phyloP scores from a whole-genome alignment of 2,329 filamentous ascomycete genomes.

The Fusarium humuli region DNA sequence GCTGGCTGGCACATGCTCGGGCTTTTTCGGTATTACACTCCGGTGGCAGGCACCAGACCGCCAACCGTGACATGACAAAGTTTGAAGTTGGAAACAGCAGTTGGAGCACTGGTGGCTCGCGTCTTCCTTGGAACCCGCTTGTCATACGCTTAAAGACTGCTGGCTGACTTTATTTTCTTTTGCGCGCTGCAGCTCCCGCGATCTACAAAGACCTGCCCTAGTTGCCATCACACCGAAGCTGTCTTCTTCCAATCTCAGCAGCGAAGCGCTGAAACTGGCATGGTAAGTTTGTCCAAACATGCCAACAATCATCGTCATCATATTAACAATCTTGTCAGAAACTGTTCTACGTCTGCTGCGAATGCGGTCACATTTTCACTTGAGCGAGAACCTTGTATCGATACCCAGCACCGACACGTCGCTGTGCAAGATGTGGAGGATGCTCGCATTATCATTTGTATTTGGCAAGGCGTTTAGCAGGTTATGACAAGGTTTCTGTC shows the following conservation, averaged over 20 bases:
- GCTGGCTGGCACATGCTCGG: conserved; percentile 46
- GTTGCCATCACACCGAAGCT: conserved; percentile 86
- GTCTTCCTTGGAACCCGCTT: conserved; percentile 48
- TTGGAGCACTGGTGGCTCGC: conserved; percentile 43
- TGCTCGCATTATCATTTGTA: conserved; percentile 36
- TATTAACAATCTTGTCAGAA: conserved; percentile 65
- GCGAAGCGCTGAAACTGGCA: conserved; percentile 95
- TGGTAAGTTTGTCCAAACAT: conserved; percentile 72
- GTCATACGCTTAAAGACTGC: conserved; percentile 46
- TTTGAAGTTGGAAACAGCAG: conserved; percentile 42
- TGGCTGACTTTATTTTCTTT: conserved; percentile 58
- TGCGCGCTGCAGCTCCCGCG: conserved; percentile 81
- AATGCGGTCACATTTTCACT: conserved; percentile 88
- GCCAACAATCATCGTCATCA: background rate
- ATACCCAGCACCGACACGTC: conserved; percentile 37
- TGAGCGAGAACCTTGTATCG: conserved; percentile 51
- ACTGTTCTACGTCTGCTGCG: conserved; percentile 94
- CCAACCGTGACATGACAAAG: conserved; percentile 31
- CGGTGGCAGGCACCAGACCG: conserved; percentile 35
- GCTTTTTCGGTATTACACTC: conserved; percentile 22
- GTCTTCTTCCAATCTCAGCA: conserved; percentile 99
- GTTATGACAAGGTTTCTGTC: conserved; percentile 17
- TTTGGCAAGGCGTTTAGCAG: conserved; percentile 41
- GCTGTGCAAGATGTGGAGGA: conserved; percentile 34
- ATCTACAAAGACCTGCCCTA: conserved; percentile 85